These are phyloP conservation scores for Arachis monticola DNA, from an alignment of 331 rosid genomes.

Conservation along the genomic window DNA sequence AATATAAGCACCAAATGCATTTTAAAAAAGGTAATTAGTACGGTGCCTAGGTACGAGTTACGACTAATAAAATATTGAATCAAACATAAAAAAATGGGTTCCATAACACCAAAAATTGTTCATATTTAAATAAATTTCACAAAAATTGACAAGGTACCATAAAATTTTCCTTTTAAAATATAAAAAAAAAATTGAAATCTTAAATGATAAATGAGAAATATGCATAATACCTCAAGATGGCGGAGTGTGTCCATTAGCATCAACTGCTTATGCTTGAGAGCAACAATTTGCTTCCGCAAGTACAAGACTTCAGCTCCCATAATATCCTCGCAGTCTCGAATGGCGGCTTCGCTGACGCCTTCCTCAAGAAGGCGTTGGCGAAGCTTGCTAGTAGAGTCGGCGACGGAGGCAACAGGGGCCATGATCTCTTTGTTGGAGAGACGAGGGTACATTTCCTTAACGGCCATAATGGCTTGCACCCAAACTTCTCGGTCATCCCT, in stretches of 20 bases:
- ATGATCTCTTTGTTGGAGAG: slow-evolving; percentile 66
- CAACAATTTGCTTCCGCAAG: slow-evolving; percentile 63
- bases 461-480: slow-evolving; percentile 87
- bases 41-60: too few relatives aligned
- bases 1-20: too few relatives aligned
- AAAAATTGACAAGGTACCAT: too few relatives aligned
- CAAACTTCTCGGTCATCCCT: slow-evolving; percentile 54
- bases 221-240: slow-evolving; percentile 70
- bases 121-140: too few relatives aligned
- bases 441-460: slow-evolving; percentile 84
- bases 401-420: slow-evolving; percentile 56
- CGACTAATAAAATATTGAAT: too few relatives aligned
- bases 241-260: slow-evolving; percentile 75
- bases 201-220: too few relatives aligned
- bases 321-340: slow-evolving; percentile 73
- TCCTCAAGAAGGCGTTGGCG: slow-evolving; percentile 68
- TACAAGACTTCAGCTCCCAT: slow-evolving; percentile 67
- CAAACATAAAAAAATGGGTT: too few relatives aligned
- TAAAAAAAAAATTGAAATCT: too few relatives aligned
- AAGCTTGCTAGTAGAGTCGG: slow-evolving; percentile 61
- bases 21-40: too few relatives aligned
- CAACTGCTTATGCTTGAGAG: slow-evolving; percentile 82
- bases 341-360: slow-evolving; percentile 64
- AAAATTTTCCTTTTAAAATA: too few relatives aligned
- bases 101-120: too few relatives aligned